Evolutionary conservation across 495 filamentous ascomycete genomes (phyloP), one percentile per base, ranked within the genome.

Genomic region (Penicillium psychrofluorescens): DNA sequence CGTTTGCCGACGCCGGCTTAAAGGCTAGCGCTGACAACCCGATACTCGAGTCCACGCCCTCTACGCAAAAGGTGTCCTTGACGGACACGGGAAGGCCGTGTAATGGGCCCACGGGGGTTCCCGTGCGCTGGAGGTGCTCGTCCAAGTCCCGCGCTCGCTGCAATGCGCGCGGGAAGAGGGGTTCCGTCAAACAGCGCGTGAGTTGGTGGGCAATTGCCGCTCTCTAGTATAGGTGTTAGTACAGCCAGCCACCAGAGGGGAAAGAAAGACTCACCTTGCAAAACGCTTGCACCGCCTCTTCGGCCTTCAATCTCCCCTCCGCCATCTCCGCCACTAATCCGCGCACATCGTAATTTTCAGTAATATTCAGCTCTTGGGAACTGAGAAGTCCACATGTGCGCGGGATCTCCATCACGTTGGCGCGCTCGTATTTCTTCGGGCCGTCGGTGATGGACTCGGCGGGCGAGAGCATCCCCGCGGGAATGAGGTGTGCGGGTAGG

Each of bases 41-140:
- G n/a, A 79, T 69, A 9, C 72, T 76, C 2, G 78, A 62, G 46
- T 84, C 75, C 9, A 74, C 58, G 22, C 75, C 79, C 45, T 71
- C 62, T 16, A 88, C 54, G 40, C 80, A 68, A 64, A 88, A 86
- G 22, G 73, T 71, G 49, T 88, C 84, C 51, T 88, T 85, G 15
- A 85, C 49, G 7, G 68, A 72, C 13, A 88, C 67, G 3, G 84
- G 83, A 0, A 89, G 71, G 8, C 84, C 83, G 50, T 87, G 83
- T 0, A 89, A 63, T 0, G 80, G 77, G 2, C 84, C 84, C 29
- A 80, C 37, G 0, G 70, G 63, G 27, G 60, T 65, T 8, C 74
- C 71, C 15, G 72, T 75, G 30, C 60, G 56, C 7, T 57, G 48
- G 36, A 80, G 61, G 46, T 75, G 71, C 14, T 61, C 62, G 51